Percentiles rank a stretch among this genome's conserved stretches.
Conservation (phyloP, 805 yeast genomes). For the Scheffersomyces coipomensis region DNA sequence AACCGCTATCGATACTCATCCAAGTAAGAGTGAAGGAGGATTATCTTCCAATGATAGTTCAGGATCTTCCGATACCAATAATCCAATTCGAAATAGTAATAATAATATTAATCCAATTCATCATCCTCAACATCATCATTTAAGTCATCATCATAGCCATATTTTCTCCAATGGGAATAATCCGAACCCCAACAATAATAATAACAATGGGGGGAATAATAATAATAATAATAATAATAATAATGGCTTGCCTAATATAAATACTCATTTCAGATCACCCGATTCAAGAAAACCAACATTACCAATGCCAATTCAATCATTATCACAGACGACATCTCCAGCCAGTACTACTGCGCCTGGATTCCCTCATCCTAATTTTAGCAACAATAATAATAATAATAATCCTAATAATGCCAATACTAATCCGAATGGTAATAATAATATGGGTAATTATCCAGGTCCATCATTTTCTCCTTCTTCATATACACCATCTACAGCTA, state of each 20-base stretch:
- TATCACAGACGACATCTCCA: constrained; percentile 42
- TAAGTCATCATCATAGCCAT: too few species aligned
- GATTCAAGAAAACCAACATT: constrained; percentile 28
- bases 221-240: neutral
- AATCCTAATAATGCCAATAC: constrained; percentile 17
- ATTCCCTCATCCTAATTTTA: constrained; percentile 19
- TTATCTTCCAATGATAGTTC: too few species aligned
- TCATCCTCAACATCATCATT: too few species aligned
- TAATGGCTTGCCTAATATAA: neutral
- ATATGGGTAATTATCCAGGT: constrained; percentile 20
- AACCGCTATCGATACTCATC: constrained; percentile 36
- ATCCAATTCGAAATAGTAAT: too few species aligned
- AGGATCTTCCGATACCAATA: too few species aligned
- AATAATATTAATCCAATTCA: too few species aligned
- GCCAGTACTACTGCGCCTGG: constrained; percentile 38
- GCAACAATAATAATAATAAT: neutral
- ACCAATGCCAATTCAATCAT: constrained; percentile 31
- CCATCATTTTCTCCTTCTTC: too few species aligned
- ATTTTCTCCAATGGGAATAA: constrained; percentile 6
- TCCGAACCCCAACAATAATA: constrained; percentile 2
- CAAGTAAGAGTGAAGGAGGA: constrained; percentile 3
- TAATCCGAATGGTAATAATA: constrained; percentile 5
- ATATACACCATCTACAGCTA: neutral
- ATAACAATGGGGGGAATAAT: constrained; percentile 5
- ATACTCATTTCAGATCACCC: constrained; percentile 21